These are phyloP conservation scores for Penicillium sp. DNA, from an alignment of 2,329 filamentous ascomycete genomes.

Conservation along the genomic window DNA sequence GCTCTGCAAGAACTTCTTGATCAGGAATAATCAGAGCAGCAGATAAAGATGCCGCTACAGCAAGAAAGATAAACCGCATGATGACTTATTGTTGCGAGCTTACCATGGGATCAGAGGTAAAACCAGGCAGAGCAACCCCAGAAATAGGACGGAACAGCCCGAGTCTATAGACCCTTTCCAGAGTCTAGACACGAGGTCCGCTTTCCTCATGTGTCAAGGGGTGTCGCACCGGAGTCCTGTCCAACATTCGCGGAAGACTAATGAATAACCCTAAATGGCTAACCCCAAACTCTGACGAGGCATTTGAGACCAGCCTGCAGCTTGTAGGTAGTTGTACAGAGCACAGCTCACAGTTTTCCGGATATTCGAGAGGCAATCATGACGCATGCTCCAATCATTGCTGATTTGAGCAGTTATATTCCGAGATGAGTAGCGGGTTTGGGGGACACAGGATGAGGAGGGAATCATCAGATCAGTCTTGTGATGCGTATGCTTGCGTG, in stretches of 20 bases:
- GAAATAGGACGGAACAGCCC: not conserved
- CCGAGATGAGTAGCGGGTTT: not conserved
- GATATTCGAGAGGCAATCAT: not conserved
- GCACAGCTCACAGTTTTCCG: not conserved
- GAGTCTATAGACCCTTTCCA: not conserved
- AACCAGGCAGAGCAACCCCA: not conserved
- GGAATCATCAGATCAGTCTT: not conserved
- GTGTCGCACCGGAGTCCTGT: not conserved
- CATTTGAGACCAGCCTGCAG: not conserved
- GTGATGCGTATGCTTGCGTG: not conserved
- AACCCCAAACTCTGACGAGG: not conserved
- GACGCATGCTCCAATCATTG: not conserved
- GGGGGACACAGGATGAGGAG: not conserved
- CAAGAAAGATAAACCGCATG: conserved; percentile 11
- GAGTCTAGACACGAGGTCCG: not conserved
- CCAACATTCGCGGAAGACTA: not conserved
- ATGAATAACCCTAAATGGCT: conserved; percentile 1
- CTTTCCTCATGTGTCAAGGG: not conserved
- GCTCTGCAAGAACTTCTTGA: conserved; percentile 7
- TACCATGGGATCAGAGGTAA: not conserved
- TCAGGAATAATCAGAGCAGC: conserved; percentile 18
- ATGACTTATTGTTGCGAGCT: not conserved
- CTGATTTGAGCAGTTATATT: not conserved
- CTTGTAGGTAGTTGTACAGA: conserved; percentile 1
- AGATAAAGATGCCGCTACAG: conserved; percentile 4